These are phyloP conservation scores for Barnettozyma sucrosica DNA, from an alignment of 805 yeast genomes.

Conservation along the genomic window DNA sequence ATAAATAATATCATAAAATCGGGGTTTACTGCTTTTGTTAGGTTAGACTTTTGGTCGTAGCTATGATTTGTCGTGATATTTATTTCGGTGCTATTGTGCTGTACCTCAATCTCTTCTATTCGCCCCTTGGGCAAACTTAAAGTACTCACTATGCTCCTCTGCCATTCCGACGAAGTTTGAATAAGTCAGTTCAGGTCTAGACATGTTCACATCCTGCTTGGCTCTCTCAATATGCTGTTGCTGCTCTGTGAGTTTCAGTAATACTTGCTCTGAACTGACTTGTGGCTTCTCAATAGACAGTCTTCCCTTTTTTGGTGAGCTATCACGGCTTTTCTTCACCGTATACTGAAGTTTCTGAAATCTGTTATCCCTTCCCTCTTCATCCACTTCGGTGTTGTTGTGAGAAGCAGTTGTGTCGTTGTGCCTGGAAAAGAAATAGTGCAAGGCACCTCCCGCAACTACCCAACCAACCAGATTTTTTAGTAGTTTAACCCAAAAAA, in stretches of 20 bases:
- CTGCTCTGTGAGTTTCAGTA: constrained; percentile 18
- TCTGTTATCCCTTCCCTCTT: constrained; percentile 1
- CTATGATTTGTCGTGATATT: neutral
- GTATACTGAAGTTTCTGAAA: constrained; percentile 20
- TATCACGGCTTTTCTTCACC: constrained; percentile 13
- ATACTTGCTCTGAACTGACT: constrained; percentile 1
- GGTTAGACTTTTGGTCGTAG: constrained; percentile 4
- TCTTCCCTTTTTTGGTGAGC: constrained; percentile 10
- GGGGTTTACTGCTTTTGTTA: constrained; percentile 9
- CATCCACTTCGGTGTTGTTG: neutral
- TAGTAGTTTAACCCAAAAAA: constrained; percentile 16
- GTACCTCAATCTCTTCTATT: constrained; percentile 1
- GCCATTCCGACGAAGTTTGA: constrained; percentile 22
- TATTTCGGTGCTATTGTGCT: constrained; percentile 5
- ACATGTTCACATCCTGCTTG: constrained; percentile 8
- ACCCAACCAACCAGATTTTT: constrained; percentile 17
- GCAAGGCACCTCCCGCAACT: constrained; percentile 14
- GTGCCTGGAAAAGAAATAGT: constrained; percentile 14
- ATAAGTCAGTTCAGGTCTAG: constrained; percentile 13
- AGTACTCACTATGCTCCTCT: constrained; percentile 13
- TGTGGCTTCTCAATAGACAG: constrained; percentile 1
- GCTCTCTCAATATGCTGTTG: constrained; percentile 15
- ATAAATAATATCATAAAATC: constrained; percentile 13
- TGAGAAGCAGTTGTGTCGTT: neutral
- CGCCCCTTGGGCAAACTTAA: neutral